Conservation (phyloP, 2,329 filamentous ascomycete species). For the Aspergillus pseudoviridinutans region DNA sequence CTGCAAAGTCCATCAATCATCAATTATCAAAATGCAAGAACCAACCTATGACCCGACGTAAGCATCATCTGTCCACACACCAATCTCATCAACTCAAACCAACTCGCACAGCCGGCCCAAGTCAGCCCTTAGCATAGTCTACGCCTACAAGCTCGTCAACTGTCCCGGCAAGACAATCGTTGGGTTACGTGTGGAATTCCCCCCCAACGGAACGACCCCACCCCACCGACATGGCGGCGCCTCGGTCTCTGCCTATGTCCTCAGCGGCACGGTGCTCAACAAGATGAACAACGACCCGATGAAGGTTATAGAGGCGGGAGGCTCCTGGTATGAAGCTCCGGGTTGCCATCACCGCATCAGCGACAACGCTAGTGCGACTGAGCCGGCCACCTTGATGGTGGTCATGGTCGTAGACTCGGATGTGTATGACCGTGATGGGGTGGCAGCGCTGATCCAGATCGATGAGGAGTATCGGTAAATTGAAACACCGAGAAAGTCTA, state of each 20-base stretch:
- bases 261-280: slow-evolving; percentile 40
- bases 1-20: too few species aligned
- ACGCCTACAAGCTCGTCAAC: slow-evolving; percentile 37
- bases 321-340: slow-evolving; percentile 44
- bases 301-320: slow-evolving; percentile 33
- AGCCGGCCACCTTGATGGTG: slow-evolving; percentile 23
- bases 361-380: slow-evolving; percentile 41
- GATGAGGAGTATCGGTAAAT: too few species aligned
- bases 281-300: slow-evolving; percentile 50
- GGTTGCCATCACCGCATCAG: slow-evolving; percentile 49
- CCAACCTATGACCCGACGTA: slow-evolving; percentile 20
- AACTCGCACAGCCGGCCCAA: slow-evolving; percentile 22
- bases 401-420: too few species aligned
- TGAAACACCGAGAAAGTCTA: too few species aligned
- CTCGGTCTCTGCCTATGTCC: slow-evolving; percentile 38
- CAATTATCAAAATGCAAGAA: slow-evolving; percentile 12
- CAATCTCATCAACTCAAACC: background rate
- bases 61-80: background rate
- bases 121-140: slow-evolving; percentile 23
- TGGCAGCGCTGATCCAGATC: too few species aligned
- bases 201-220: slow-evolving; percentile 40
- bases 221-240: slow-evolving; percentile 47
- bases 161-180: slow-evolving; percentile 40
- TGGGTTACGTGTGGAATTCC: slow-evolving; percentile 35
- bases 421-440: too few species aligned